phyloP scores from a whole-genome alignment of 345 rosid genomes.

The Lumnitzera racemosa region DNA sequence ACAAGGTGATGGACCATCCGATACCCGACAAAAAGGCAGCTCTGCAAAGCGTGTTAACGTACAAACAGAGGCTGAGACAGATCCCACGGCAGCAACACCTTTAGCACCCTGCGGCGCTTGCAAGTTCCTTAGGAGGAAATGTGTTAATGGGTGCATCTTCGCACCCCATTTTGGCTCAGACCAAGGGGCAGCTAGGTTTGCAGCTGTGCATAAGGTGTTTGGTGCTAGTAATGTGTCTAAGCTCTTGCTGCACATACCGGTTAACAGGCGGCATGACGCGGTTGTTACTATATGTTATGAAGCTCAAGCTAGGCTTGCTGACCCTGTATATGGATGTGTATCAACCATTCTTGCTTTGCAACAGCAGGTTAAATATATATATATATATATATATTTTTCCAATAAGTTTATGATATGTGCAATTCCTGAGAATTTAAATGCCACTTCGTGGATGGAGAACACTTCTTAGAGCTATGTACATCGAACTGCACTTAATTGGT shows the following conservation, averaged over 20 bases:
- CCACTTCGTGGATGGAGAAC: not conserved
- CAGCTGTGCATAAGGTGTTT: conserved; percentile 91
- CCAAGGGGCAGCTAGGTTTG: conserved; percentile 93
- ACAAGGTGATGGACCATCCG: conserved; percentile 30
- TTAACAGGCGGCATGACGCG: conserved; percentile 80
- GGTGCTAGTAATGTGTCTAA: conserved; percentile 96
- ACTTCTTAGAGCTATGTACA: not conserved
- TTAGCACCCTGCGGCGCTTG: conserved; percentile 91
- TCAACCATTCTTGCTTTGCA: conserved; percentile 89
- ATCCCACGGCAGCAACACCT: conserved; percentile 12
- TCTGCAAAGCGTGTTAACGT: conserved; percentile 20
- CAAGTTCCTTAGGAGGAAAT: conserved; percentile 92
- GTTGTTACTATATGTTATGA: conserved; percentile 85
- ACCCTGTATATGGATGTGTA: conserved; percentile 90
- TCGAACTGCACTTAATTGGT: too few species aligned
- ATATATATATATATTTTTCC: not conserved
- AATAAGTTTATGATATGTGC: not conserved
- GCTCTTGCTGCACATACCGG: conserved; percentile 71
- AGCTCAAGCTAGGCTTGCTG: conserved; percentile 95
- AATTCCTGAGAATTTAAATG: not conserved
- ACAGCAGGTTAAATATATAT: conserved; percentile 55
- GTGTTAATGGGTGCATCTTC: conserved; percentile 84
- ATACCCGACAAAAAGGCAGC: conserved; percentile 33
- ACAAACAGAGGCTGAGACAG: not conserved
- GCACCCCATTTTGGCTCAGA: conserved; percentile 90